Evolutionary conservation across 2,329 filamentous ascomycete species (phyloP), one percentile per base, ranked within the genome.

Genomic region (Polytolypa hystricis): DNA sequence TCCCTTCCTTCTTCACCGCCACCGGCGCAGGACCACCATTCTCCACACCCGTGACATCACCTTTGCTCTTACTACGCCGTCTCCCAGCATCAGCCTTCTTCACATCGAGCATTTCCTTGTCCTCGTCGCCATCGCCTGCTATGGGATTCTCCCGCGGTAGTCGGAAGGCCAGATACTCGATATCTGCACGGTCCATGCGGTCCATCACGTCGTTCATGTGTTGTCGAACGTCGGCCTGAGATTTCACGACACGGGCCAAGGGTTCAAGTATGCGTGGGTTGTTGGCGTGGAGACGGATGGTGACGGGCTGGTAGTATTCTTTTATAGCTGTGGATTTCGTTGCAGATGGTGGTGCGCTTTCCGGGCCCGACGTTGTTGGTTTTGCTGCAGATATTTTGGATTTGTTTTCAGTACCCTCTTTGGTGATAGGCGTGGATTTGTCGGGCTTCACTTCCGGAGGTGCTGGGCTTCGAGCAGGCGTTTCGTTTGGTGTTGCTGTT

Each of bases 131-230:
- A 4, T 32, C 20, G 25, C 41, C 37, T 50, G 27, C 38, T 11
- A 29, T 30, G 9, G 30, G 15, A 20, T 37, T 42, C 33, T 67
- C 64, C 4, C 53, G 53, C 3, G 74, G 74, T 33, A 79, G 53
- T 33, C 70, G 65, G 37, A 75, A 59, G 1, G 73, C 72, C 6
- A 78, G 58, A 49, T 69, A 70, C 4, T 68, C 67, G 39, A 69
- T 65, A 3, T 72, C 70, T 0, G 71, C 72, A 11, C 71, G 61
- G 42, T 67, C 65, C 35, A 71, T 71, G 3, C 66, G 66, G 44
- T 70, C 66, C 62, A 79, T 77, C 10, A 71, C 56, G 15, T 67
- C 64, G 38, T 71, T 66, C 71, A 75, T 74, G 45, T 71, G 65
- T 42, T 63, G 64, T 41, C 66, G 61, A 3, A 72, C 70, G 44